Conservation (phyloP, 768 basidiomycete species). For the Paxillus involutus region DNA sequence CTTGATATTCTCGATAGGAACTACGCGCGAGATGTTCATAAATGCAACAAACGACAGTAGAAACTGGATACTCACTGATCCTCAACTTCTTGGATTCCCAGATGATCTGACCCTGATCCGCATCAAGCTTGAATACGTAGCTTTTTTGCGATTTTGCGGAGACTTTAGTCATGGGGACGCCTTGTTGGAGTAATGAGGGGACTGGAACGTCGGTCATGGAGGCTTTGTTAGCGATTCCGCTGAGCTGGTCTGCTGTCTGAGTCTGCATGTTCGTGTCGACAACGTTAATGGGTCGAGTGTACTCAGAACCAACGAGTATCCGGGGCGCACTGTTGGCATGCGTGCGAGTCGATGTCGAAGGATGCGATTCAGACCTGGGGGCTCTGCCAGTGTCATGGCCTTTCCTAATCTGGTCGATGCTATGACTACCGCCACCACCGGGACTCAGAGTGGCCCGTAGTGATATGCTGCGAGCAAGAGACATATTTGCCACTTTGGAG, state of each 20-base stretch:
- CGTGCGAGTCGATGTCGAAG: neutral
- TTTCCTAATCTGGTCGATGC: constrained; percentile 25
- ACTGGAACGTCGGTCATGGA: constrained; percentile 45
- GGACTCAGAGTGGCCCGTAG: neutral
- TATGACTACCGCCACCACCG: neutral
- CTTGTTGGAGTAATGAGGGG: constrained; percentile 56
- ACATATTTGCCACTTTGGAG: constrained; percentile 29
- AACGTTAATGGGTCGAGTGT: neutral
- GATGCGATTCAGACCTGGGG: neutral
- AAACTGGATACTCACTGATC: constrained; percentile 47
- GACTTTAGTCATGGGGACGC: constrained; percentile 80
- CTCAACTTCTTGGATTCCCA: constrained; percentile 74
- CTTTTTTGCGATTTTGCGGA: constrained; percentile 75
- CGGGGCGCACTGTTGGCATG: neutral
- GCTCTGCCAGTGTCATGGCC: neutral
- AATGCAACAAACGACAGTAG: neutral
- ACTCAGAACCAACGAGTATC: neutral
- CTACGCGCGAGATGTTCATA: constrained; percentile 36
- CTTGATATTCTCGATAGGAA: constrained; percentile 83
- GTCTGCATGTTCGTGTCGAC: constrained; percentile 4
- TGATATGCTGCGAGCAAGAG: constrained; percentile 29
- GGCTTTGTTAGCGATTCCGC: constrained; percentile 1
- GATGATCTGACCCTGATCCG: constrained; percentile 78
- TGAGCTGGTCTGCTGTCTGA: neutral
- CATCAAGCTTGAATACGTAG: constrained; percentile 68